Conservation (phyloP, 352 stramenopile species). For the Lagenidium giganteum region DNA sequence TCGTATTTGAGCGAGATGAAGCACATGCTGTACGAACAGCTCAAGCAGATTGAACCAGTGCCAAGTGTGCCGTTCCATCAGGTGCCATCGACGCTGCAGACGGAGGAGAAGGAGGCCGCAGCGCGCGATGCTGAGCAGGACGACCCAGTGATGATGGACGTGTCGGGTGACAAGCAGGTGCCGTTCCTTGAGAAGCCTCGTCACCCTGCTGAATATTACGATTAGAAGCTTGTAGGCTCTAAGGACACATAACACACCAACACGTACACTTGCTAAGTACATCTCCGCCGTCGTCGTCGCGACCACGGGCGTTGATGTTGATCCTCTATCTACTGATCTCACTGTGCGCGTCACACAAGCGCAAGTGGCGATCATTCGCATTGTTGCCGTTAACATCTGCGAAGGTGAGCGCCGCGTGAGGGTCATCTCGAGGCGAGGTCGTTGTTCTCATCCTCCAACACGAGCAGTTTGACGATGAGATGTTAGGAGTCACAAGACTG, state of each 20-base stretch:
- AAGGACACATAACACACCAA: neutral
- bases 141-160: slow-evolving; percentile 58
- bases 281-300: slow-evolving; percentile 1
- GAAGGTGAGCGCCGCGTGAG: too few relatives aligned
- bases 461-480: too few relatives aligned
- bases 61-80: slow-evolving; percentile 95
- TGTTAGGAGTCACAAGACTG: too few relatives aligned
- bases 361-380: too few relatives aligned
- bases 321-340: too few relatives aligned
- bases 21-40: slow-evolving; percentile 91
- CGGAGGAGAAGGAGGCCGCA: slow-evolving; percentile 41
- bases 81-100: slow-evolving; percentile 46
- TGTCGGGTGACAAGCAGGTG: slow-evolving; percentile 55
- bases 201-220: slow-evolving; percentile 75
- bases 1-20: slow-evolving; percentile 90
- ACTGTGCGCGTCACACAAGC: too few relatives aligned
- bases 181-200: slow-evolving; percentile 47
- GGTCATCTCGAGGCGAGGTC: too few relatives aligned
- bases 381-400: too few relatives aligned
- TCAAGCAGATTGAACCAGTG: slow-evolving; percentile 94
- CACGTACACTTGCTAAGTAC: too few relatives aligned
- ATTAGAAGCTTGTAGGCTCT: slow-evolving; percentile 25
- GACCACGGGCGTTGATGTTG: too few relatives aligned
- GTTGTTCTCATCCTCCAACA: too few relatives aligned
- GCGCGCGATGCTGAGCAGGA: slow-evolving; percentile 56